Percentiles rank a stretch among this genome's conserved stretches.
phyloP scores from a whole-genome alignment of 768 basidiomycete species.

The Boletus rubescentipes region DNA sequence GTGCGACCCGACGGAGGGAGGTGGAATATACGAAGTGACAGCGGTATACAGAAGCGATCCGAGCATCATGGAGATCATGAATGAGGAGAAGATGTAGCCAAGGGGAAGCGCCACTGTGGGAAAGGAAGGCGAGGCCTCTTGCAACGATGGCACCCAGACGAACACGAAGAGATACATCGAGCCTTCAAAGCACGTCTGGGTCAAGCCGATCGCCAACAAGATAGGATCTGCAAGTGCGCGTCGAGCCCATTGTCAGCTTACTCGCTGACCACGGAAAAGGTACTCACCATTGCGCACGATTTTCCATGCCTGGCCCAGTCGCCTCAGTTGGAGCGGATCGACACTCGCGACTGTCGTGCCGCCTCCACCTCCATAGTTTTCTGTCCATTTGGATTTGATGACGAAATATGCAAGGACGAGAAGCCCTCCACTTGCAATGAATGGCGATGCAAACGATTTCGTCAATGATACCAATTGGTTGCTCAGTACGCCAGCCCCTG shows the following conservation, averaged over 20 bases:
- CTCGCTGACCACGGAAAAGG: not conserved
- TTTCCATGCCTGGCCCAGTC: constrained; percentile 54
- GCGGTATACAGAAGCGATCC: constrained; percentile 69
- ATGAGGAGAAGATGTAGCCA: constrained; percentile 77
- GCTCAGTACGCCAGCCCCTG: constrained; percentile 61
- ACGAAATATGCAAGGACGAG: constrained; percentile 55
- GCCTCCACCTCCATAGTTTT: constrained; percentile 63
- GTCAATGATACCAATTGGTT: constrained; percentile 60
- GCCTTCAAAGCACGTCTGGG: constrained; percentile 81
- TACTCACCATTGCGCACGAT: constrained; percentile 52
- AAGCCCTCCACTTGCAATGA: constrained; percentile 58
- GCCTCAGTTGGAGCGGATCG: constrained; percentile 51
- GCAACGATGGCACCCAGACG: constrained; percentile 76
- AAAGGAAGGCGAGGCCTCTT: constrained; percentile 50
- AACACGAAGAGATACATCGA: constrained; percentile 87
- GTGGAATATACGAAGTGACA: constrained; percentile 38
- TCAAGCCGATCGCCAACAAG: constrained; percentile 64
- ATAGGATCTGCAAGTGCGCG: constrained; percentile 45
- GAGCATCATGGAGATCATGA: constrained; percentile 84
- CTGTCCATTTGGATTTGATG: constrained; percentile 59
- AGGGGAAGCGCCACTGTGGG: constrained; percentile 51
- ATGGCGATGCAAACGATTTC: constrained; percentile 58
- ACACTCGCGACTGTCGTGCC: constrained; percentile 15
- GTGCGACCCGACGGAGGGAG: constrained; percentile 20
- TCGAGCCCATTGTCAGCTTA: constrained; percentile 2